Evolutionary conservation across 1,284 basidiomycete genomes (phyloP).

Genomic region (Tylopilus sp.): DNA sequence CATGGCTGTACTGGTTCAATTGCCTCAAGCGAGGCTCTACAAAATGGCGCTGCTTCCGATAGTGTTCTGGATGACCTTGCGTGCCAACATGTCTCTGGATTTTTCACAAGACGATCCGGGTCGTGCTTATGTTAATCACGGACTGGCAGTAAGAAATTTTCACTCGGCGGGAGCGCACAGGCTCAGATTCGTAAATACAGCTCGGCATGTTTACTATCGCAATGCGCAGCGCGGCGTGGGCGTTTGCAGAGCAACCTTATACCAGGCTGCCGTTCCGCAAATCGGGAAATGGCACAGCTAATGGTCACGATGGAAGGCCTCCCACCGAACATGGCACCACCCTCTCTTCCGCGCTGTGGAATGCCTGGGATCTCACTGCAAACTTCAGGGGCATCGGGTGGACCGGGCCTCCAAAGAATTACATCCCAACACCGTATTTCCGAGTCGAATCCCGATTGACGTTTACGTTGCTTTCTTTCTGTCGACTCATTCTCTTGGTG

Average conservation of each 20-base stretch:
- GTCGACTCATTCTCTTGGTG: slow-evolving; percentile 7
- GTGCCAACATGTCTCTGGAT: slow-evolving; percentile 20
- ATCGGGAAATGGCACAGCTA: not conserved
- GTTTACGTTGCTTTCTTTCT: slow-evolving; percentile 21
- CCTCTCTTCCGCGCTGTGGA: slow-evolving; percentile 22
- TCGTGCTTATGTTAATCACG: slow-evolving; percentile 24
- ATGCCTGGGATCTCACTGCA: slow-evolving; percentile 27
- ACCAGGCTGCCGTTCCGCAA: slow-evolving; percentile 12
- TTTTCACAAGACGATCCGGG: slow-evolving; percentile 18
- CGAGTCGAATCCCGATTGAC: slow-evolving; percentile 18
- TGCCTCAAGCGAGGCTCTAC: slow-evolving; percentile 18
- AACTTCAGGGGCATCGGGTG: slow-evolving; percentile 32
- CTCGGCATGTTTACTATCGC: slow-evolving; percentile 25
- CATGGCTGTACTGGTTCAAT: slow-evolving; percentile 33
- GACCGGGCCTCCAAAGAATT: slow-evolving; percentile 11
- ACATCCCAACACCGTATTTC: slow-evolving; percentile 11
- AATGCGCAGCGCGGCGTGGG: slow-evolving; percentile 29
- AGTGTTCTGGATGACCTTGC: slow-evolving; percentile 16
- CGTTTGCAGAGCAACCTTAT: slow-evolving; percentile 15
- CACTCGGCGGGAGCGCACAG: no score
- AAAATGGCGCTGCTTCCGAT: slow-evolving; percentile 27
- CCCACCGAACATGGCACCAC: not conserved
- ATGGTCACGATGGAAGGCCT: not conserved
- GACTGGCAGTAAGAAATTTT: slow-evolving; percentile 17
- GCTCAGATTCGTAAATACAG: slow-evolving; percentile 10